These are phyloP conservation scores for Udeniomyces megalosporus DNA, from an alignment of 768 basidiomycete species.

Conservation along the genomic window DNA sequence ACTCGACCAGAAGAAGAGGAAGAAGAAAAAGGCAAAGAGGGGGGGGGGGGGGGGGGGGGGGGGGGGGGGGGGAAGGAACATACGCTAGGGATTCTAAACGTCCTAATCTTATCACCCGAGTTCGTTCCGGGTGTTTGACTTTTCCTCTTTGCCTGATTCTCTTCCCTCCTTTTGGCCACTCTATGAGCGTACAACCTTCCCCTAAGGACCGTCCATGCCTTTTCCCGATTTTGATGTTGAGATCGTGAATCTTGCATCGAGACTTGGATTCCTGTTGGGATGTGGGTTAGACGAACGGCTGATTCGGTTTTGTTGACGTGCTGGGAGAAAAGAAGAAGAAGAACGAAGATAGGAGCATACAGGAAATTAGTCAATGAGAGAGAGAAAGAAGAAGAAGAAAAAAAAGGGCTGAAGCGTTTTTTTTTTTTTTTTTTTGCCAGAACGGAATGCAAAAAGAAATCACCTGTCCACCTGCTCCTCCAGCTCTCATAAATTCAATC, in stretches of 20 bases:
- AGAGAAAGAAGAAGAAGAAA: background rate
- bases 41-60: background rate
- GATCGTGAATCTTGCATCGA: slow-evolving; percentile 1
- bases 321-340: slow-evolving; percentile 30
- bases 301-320: slow-evolving; percentile 99
- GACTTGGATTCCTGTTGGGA: slow-evolving; percentile 62
- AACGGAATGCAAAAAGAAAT: slow-evolving; percentile 17
- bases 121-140: slow-evolving; percentile 67
- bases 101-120: slow-evolving; percentile 84
- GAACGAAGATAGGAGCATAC: background rate
- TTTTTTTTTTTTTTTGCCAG: too few species aligned
- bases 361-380: too few species aligned
- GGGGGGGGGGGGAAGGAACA: background rate
- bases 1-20: background rate
- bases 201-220: slow-evolving; percentile 77
- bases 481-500: slow-evolving; percentile 83
- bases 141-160: slow-evolving; percentile 50
- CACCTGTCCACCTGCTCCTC: slow-evolving; percentile 95
- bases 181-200: slow-evolving; percentile 72
- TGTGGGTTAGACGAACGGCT: slow-evolving; percentile 81
- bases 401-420: background rate
- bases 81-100: slow-evolving; percentile 85
- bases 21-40: background rate
- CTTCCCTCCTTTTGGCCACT: slow-evolving; percentile 50
- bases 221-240: slow-evolving; percentile 57